phyloP scores from a whole-genome alignment of 2,329 filamentous ascomycete genomes.

The Pseudogymnoascus verrucosus region DNA sequence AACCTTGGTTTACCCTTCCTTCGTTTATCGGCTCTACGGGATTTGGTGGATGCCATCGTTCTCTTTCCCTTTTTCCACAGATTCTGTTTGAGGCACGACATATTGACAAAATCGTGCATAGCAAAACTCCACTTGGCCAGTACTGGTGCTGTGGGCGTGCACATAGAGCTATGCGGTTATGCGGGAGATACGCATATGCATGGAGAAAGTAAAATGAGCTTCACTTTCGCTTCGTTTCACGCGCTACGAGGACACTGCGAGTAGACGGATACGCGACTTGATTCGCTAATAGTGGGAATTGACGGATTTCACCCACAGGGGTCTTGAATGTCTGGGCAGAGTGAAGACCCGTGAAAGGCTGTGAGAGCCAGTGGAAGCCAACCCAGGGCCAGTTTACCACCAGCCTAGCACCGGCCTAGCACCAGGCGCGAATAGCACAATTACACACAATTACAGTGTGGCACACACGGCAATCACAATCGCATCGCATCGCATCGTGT shows the following conservation, averaged over 20 bases:
- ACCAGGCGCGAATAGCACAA: neutral
- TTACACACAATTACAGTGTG: neutral
- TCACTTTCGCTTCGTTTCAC: slow-evolving; percentile 1
- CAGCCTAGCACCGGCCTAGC: neutral
- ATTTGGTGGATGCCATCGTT: neutral
- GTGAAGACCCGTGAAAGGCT: neutral
- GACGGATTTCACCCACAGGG: neutral
- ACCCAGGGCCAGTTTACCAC: neutral
- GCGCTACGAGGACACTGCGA: neutral
- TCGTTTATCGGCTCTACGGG: neutral
- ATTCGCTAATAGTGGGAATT: neutral
- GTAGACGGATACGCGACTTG: neutral
- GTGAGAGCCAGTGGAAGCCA: neutral
- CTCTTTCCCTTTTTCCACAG: neutral
- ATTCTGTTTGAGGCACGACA: neutral
- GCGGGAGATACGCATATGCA: slow-evolving; percentile 6
- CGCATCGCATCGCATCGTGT: neutral
- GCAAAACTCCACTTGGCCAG: neutral
- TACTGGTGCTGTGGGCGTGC: neutral
- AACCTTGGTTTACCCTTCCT: neutral
- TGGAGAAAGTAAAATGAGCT: slow-evolving; percentile 5
- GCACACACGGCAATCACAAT: neutral
- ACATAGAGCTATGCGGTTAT: neutral
- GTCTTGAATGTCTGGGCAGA: neutral
- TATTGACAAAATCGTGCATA: neutral